Evolutionary conservation across 2,329 filamentous ascomycete species (phyloP), one percentile per base, ranked within the genome.

Genomic region (Diaporthe citriasiana): DNA sequence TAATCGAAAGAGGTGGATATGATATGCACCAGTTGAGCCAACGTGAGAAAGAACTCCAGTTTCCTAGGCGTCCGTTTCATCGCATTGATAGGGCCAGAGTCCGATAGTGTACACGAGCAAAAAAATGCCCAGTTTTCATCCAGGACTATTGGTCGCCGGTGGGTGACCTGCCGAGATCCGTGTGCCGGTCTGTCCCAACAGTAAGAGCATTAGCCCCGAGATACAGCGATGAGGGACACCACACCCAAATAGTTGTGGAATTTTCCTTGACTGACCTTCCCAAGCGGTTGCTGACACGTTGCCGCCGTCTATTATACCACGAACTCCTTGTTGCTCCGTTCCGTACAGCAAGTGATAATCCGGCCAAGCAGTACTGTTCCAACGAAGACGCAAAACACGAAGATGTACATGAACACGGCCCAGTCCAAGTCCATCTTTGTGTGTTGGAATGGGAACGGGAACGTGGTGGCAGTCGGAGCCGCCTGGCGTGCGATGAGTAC

Each of bases 361-460:
- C 65, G 56, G n/a, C 60, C 69, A 33, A 73, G 47, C 9, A 73
- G 50, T 25, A 59, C 22, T 22, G 56, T 55, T 35, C 65, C 66
- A 17, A 73, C 30, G 38, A 71, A 40, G 15, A 70, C 60, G 27
- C 66, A 30, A 50, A 73, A 51, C 8, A 71, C 25, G 66, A 73
- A 73, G 27, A 73, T 63, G 57, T 73, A 73, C 66, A 71, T 71
- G 47, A 56, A 73, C 1, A 71, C 47, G 1, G 72, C 72, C 72
- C 72, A 73, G 27, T 73, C 72, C 66, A 73, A 27, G 40, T 73
- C 72, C 38, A 53, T 25, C 47, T 71, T 70, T 5, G 72, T 73
- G 38, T 51, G 42, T 53, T 73, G 72, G 50, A 73, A 71, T 0
- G 72, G 72, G n/a, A 73, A 73, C 9, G 30, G n/a, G 66, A 73